Evolutionary conservation across 495 filamentous ascomycete species (phyloP).

Genomic region (Xylaria nigripes): DNA sequence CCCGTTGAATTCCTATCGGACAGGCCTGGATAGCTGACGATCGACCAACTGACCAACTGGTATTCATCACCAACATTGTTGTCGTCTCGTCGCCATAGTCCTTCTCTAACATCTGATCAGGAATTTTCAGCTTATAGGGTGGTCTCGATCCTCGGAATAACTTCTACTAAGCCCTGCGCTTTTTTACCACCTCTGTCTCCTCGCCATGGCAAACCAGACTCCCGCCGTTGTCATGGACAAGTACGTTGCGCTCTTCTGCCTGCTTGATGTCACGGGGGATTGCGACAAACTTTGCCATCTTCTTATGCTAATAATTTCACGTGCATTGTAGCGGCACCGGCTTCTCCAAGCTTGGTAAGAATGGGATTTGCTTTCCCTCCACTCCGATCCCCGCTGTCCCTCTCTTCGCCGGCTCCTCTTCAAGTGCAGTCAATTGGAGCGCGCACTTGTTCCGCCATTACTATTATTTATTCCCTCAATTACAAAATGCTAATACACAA

Average conservation of each 20-base stretch:
- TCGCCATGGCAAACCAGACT: slow-evolving; percentile 85
- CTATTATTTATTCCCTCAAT: slow-evolving; percentile 4
- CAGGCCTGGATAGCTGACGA: background rate
- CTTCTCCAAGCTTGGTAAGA: slow-evolving; percentile 91
- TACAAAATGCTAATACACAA: slow-evolving; percentile 19
- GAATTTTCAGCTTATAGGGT: background rate
- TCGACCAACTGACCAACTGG: background rate
- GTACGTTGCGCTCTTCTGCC: slow-evolving; percentile 64
- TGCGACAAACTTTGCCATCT: slow-evolving; percentile 14
- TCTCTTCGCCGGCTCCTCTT: slow-evolving; percentile 1
- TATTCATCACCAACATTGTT: background rate
- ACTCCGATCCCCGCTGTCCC: background rate
- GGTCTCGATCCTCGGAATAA: slow-evolving; percentile 7
- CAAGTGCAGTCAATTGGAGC: background rate
- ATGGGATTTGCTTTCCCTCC: background rate
- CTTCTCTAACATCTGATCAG: background rate
- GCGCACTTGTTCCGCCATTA: background rate
- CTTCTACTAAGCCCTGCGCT: slow-evolving; percentile 11
- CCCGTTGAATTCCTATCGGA: background rate
- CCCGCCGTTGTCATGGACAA: slow-evolving; percentile 99
- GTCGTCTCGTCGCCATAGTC: background rate
- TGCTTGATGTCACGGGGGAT: slow-evolving; percentile 3
- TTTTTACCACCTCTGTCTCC: slow-evolving; percentile 18
- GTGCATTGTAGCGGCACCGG: slow-evolving; percentile 73
- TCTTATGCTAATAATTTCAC: slow-evolving; percentile 17